Conservation (phyloP, 2,329 filamentous ascomycete species). For the Neospermospora avenae region DNA sequence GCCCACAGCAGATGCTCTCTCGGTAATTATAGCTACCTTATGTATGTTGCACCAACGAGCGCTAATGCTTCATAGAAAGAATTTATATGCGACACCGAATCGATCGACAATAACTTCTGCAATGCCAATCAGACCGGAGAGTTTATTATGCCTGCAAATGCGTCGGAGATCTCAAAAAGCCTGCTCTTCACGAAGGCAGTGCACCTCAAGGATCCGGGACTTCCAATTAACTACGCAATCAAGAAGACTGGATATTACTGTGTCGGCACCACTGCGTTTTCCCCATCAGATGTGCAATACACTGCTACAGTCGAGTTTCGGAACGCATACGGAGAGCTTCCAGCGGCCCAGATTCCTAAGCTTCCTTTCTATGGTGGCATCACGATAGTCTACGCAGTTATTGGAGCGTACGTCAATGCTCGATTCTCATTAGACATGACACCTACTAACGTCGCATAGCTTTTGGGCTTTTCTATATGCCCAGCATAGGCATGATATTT, state of each 20-base stretch:
- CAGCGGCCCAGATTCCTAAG: slow-evolving; percentile 93
- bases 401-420: slow-evolving; percentile 57
- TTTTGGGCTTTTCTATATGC: slow-evolving; percentile 97
- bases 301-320: slow-evolving; percentile 83
- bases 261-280: slow-evolving; percentile 73
- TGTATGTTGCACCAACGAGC: neutral
- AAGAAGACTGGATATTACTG: slow-evolving; percentile 96
- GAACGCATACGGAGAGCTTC: slow-evolving; percentile 94
- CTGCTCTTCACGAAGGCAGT: slow-evolving; percentile 77
- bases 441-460: slow-evolving; percentile 37
- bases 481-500: slow-evolving; percentile 87
- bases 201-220: slow-evolving; percentile 69
- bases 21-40: slow-evolving; percentile 43
- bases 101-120: slow-evolving; percentile 68
- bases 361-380: slow-evolving; percentile 95
- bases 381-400: slow-evolving; percentile 87
- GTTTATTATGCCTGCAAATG: slow-evolving; percentile 78
- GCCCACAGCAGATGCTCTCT: slow-evolving; percentile 49
- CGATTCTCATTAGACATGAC: neutral
- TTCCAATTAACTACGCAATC: slow-evolving; percentile 75
- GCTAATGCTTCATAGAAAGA: slow-evolving; percentile 48
- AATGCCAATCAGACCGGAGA: slow-evolving; percentile 74
- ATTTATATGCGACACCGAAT: slow-evolving; percentile 73
- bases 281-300: slow-evolving; percentile 60
- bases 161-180: slow-evolving; percentile 65